Base-by-base conservation (phyloP, 257 asterid genomes). In the Ligustrum vulgare region DNA sequence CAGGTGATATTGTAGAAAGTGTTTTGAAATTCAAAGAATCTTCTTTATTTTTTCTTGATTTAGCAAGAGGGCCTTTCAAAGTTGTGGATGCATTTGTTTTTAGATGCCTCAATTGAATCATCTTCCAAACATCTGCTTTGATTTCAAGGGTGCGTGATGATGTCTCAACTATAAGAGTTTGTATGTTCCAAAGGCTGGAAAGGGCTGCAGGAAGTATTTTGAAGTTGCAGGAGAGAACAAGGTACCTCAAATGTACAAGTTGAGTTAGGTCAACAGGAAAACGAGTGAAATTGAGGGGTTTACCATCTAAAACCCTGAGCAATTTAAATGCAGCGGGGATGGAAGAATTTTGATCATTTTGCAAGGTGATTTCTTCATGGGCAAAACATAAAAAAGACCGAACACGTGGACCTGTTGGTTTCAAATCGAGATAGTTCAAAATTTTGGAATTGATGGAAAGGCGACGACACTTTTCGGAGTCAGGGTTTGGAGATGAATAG, bases 31-130 rank as follows among this genome's bases (percentile, higher is more conserved):
- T 7, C 6, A 36, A 36, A 41, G 58, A 23, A 41, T 15, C 54
- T 8, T 43, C 72, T 33, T n/a, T 51, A 9, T n/a, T 11, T 8
- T 70, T 75, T 12, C 20, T 33, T 58, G 1, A 20, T n/a, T 47
- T 33, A 35, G 67, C 34, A 45, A 43, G 25, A 28, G 71, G 67
- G 12, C 47, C 18, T 3, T 31, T 56, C 10, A 72, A 63, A 2
- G 64, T 23, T 60, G 71, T 39, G n/a, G 71, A 67, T 36, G n/a
- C 47, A 1, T 41, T 41, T 41, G 47, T 11, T 41, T 41, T 41
- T 41, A 81, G 22, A 65, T 78, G 82, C 76, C 82, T 81, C n/a
- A 81, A 33, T n/a, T 37, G 74, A 12, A 51, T 25, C 85, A 81
- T 25, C 62, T 66, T 70, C 85, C 82, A 74, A 6, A 81, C 31